These are phyloP conservation scores for Fusarium camptoceras DNA, from an alignment of 2,329 filamentous ascomycete species.

Conservation along the genomic window DNA sequence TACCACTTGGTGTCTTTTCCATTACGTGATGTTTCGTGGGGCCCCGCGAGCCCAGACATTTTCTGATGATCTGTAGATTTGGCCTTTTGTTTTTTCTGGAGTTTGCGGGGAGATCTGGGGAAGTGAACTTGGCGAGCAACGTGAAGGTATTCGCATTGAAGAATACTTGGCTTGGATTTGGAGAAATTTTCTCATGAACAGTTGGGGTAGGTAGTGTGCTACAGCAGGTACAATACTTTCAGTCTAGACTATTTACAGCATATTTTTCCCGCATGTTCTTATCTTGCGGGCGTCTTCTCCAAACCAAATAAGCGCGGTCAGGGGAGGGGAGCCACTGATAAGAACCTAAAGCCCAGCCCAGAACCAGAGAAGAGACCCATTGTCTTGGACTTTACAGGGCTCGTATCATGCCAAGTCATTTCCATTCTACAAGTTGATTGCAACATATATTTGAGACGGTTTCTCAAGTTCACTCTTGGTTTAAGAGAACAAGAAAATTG, in stretches of 20 bases:
- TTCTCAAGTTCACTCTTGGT: background rate
- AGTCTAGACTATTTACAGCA: constrained; percentile 10
- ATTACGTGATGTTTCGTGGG: constrained; percentile 46
- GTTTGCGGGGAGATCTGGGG: constrained; percentile 34
- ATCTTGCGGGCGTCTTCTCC: constrained; percentile 33
- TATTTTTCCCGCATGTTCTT: constrained; percentile 11
- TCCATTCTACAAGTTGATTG: background rate
- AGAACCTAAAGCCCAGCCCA: background rate
- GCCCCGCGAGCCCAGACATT: constrained; percentile 41
- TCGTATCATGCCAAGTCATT: background rate
- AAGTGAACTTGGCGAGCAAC: background rate
- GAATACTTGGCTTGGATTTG: constrained; percentile 22
- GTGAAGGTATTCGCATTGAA: constrained; percentile 29
- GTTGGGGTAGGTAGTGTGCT: constrained; percentile 24
- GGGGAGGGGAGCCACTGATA: constrained; percentile 26
- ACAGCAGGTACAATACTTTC: background rate
- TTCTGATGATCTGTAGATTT: constrained; percentile 28
- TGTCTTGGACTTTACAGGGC: background rate
- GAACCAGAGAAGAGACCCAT: background rate
- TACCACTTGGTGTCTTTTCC: constrained; percentile 32
- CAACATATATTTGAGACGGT: background rate
- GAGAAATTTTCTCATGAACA: constrained; percentile 18
- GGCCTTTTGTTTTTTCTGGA: constrained; percentile 39
- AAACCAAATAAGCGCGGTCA: constrained; percentile 30
- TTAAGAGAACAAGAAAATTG: background rate